phyloP scores from a whole-genome alignment of 495 filamentous ascomycete species.

The Penicillium subrubescens region DNA sequence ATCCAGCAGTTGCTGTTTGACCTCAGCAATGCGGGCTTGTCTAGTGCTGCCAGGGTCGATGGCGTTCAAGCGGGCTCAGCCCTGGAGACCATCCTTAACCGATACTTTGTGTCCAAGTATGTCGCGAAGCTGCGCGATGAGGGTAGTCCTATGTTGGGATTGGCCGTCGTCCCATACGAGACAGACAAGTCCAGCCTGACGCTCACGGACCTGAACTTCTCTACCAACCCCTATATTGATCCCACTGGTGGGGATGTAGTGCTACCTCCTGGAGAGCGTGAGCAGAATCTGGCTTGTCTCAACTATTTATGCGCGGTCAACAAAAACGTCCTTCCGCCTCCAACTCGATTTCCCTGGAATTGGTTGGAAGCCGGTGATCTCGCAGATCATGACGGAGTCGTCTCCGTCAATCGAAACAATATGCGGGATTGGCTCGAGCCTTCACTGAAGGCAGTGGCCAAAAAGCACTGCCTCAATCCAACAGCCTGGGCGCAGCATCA shows the following conservation, averaged over 20 bases:
- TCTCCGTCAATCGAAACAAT: background rate
- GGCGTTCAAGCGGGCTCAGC: background rate
- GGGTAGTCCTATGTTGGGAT: background rate
- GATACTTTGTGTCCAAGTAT: background rate
- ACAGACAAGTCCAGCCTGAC: background rate
- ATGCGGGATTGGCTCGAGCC: background rate
- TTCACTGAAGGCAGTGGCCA: background rate
- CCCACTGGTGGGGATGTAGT: too few species aligned
- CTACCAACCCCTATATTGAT: background rate
- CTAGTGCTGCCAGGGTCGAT: background rate
- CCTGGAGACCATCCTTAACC: background rate
- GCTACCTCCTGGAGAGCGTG: too few species aligned
- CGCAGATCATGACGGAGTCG: background rate
- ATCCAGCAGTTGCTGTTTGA: background rate
- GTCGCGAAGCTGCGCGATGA: background rate
- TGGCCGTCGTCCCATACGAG: background rate
- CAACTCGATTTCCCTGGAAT: background rate
- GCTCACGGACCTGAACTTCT: background rate
- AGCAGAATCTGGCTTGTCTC: too few species aligned
- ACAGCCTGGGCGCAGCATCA: background rate
- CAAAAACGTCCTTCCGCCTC: background rate
- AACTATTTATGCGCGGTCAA: too few species aligned
- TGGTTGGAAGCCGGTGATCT: background rate
- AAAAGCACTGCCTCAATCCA: background rate
- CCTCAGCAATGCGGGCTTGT: background rate